Conservation (phyloP, 2,329 filamentous ascomycete genomes). For the Penicillium hesseltinei region DNA sequence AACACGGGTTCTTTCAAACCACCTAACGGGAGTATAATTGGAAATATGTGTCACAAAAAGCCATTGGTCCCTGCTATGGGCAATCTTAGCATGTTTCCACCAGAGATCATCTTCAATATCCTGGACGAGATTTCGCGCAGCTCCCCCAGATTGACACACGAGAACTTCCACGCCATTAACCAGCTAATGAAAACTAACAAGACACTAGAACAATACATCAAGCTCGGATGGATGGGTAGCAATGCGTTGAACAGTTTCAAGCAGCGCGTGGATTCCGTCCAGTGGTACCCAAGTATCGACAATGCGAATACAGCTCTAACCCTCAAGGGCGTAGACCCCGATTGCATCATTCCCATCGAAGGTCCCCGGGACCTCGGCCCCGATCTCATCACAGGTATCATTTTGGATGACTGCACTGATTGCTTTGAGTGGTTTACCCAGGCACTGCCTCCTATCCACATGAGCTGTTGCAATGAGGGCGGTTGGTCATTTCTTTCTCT, state of each 20-base stretch:
- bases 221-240: neutral
- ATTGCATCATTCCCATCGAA: neutral
- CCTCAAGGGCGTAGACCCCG: neutral
- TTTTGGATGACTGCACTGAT: constrained; percentile 12
- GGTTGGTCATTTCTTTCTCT: constrained; percentile 18
- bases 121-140: constrained; percentile 4
- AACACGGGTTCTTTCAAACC: neutral
- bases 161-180: constrained; percentile 3
- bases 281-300: neutral
- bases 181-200: neutral
- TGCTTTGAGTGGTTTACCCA: constrained; percentile 14
- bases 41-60: neutral
- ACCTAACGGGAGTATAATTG: neutral
- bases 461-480: constrained; percentile 10
- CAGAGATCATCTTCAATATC: constrained; percentile 11
- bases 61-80: neutral
- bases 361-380: neutral
- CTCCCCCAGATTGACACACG: constrained; percentile 5
- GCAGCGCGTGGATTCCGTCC: neutral
- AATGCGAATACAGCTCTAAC: neutral
- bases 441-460: neutral
- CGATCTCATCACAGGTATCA: constrained; percentile 10
- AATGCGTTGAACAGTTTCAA: neutral
- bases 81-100: constrained; percentile 1
- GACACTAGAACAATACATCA: neutral